A percentile compares a stretch with the other conserved stretches of the same genome.
Conservation (phyloP, 2,329 filamentous ascomycete genomes). For the Talaromyces sp. region DNA sequence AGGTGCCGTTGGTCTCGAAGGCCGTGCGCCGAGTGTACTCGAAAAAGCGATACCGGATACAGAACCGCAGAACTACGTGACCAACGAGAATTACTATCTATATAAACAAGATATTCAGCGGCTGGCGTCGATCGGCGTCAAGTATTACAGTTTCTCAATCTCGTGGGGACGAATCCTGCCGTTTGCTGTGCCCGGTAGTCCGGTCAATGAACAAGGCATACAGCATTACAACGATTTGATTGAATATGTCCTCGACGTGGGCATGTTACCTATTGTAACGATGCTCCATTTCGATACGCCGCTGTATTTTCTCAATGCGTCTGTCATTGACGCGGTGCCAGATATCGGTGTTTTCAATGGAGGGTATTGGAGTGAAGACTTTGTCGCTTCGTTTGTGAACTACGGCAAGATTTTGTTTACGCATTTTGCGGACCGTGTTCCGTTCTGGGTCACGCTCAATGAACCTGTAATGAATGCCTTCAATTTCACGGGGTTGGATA, state of each 20-base stretch:
- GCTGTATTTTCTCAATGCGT: slow-evolving; percentile 24
- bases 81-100: slow-evolving; percentile 49
- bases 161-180: slow-evolving; percentile 50
- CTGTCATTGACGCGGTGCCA: slow-evolving; percentile 18
- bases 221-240: slow-evolving; percentile 50
- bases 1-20: slow-evolving; percentile 42
- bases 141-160: slow-evolving; percentile 45
- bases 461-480: slow-evolving; percentile 37
- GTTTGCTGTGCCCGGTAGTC: slow-evolving; percentile 42
- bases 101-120: slow-evolving; percentile 48
- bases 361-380: slow-evolving; percentile 37
- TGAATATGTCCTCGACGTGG: slow-evolving; percentile 40
- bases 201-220: slow-evolving; percentile 46
- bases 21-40: slow-evolving; percentile 37
- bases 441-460: slow-evolving; percentile 43
- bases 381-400: slow-evolving; percentile 40
- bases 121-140: slow-evolving; percentile 37
- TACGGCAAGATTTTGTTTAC: slow-evolving; percentile 40
- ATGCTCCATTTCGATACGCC: slow-evolving; percentile 35
- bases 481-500: slow-evolving; percentile 49
- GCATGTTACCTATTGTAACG: slow-evolving; percentile 45
- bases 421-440: slow-evolving; percentile 39
- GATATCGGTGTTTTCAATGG: slow-evolving; percentile 30
- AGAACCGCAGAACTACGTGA: slow-evolving; percentile 46
- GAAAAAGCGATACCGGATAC: slow-evolving; percentile 35